These are phyloP conservation scores for Ilex asprella DNA, from an alignment of 257 asterid genomes.

Conservation along the genomic window DNA sequence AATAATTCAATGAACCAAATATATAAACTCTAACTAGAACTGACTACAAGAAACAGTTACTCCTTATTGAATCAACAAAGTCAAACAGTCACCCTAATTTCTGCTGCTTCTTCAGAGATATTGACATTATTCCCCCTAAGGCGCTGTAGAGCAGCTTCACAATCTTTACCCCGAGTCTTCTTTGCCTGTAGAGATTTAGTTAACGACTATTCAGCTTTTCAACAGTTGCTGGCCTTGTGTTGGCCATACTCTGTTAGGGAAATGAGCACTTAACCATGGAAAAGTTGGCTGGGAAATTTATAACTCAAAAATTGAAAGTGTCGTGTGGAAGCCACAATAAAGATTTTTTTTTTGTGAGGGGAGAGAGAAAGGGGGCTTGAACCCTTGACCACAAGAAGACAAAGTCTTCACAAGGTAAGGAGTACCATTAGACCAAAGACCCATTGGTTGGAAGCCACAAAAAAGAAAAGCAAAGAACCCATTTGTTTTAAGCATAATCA, in stretches of 20 bases:
- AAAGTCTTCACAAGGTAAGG: no score
- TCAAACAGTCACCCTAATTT: slow-evolving; percentile 43
- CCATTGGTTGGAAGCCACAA: no score
- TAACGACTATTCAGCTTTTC: neutral
- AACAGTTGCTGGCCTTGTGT: no score
- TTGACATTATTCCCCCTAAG: slow-evolving; percentile 54
- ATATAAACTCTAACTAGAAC: no score
- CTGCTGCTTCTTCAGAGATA: slow-evolving; percentile 61
- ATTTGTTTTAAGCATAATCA: neutral
- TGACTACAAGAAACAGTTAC: neutral
- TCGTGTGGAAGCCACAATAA: no score
- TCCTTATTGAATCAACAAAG: neutral
- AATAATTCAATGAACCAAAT: no score
- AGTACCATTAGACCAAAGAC: no score
- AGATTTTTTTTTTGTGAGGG: no score
- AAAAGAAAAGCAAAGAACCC: neutral
- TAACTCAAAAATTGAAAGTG: no score
- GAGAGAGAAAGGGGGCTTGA: no score
- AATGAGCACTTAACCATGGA: neutral
- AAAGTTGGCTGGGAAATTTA: neutral
- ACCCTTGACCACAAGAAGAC: no score
- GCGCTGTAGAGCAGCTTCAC: slow-evolving; percentile 53
- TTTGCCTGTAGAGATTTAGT: slow-evolving; percentile 50
- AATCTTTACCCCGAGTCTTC: slow-evolving; percentile 48
- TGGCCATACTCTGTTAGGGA: no score